Percentiles rank a stretch among this genome's conserved stretches.
These are phyloP conservation scores for Ocimum tenuiflorum DNA, from an alignment of 257 asterid species.

Conservation along the genomic window DNA sequence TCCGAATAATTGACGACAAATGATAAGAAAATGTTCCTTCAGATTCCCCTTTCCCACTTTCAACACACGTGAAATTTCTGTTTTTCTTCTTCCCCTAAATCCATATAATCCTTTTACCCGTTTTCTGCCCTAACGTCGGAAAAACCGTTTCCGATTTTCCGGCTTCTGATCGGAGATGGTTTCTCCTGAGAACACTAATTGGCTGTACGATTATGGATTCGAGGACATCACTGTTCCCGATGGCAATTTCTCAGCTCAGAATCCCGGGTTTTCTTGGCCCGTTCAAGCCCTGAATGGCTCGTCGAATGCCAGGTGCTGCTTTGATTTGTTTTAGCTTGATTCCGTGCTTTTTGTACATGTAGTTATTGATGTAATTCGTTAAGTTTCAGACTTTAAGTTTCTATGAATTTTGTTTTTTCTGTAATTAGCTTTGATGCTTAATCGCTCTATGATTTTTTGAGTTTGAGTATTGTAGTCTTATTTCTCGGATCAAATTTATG, in stretches of 20 bases:
- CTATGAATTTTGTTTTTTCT: background rate
- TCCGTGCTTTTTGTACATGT: background rate
- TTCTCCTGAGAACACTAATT: slow-evolving; percentile 72
- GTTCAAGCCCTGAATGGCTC: slow-evolving; percentile 54
- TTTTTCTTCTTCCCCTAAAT: background rate
- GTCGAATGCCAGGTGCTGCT: slow-evolving; percentile 44
- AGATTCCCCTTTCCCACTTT: slow-evolving; percentile 15
- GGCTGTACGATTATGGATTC: slow-evolving; percentile 81
- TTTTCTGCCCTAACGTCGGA: background rate
- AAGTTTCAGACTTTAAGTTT: slow-evolving; percentile 14
- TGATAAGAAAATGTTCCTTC: background rate
- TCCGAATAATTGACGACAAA: slow-evolving; percentile 14
- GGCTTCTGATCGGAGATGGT: slow-evolving; percentile 56
- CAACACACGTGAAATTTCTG: slow-evolving; percentile 18
- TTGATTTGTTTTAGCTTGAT: background rate
- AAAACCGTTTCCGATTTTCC: slow-evolving; percentile 1
- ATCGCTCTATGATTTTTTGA: background rate
- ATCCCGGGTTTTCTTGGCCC: slow-evolving; percentile 68
- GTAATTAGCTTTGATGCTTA: slow-evolving; percentile 3
- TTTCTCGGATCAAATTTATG: background rate
- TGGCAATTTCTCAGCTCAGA: slow-evolving; percentile 43
- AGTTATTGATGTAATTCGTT: slow-evolving; percentile 22
- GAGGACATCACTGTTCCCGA: slow-evolving; percentile 60
- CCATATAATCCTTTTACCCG: background rate
- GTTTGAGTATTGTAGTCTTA: background rate